Evolutionary conservation across 2,329 filamentous ascomycete species (phyloP), one percentile per base, ranked within the genome.

Genomic region (Thielaviopsis euricoi): DNA sequence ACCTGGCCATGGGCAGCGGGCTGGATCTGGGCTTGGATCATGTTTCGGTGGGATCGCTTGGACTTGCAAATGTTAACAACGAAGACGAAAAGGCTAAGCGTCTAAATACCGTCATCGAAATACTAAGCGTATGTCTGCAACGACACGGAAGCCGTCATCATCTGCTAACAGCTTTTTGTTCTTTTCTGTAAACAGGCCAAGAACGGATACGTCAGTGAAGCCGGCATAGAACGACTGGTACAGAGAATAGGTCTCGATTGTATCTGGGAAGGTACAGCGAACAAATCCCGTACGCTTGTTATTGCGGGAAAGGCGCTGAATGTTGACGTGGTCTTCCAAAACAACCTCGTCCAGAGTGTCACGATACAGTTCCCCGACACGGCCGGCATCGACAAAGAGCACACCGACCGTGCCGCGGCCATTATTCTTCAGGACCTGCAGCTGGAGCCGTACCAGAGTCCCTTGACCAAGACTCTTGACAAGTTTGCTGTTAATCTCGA

Each of bases 401-500:
- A 83, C 66, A 78, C 77, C 52, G 77, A 76, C 22, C 76, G 77
- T 21, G 86, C 85, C 1, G 80, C 79, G 10, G 74, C 78, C 56
- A 85, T 91, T 9, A 71, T 93, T 6, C 71, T 83, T 23, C 71
- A 75, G 15, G 83, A 88, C 66, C 71, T 93, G 29, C 76, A 76
- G 58, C 76, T 85, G 4, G 70, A 70, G 1, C 76, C 78, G 0
- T 74, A 75, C 12, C 78, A 85, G 64, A 81, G 79, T 62, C 78
- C 82, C 22, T 72, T 89, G 60, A 87, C 85, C 52, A 85, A 87
- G 65, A 82, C 76, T 9, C 72, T 93, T 26, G 82, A 86, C 60
- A 73, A 74, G 13, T 93, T 93, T 65, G 80, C 85, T 0, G 73
- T 74, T 33, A 90, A 90, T 65, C 73, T 94, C 40, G 81, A 86